Evolutionary conservation across 306 rosid genomes (phyloP), one percentile per base, ranked within the genome.

Genomic region (Myrica gale): DNA sequence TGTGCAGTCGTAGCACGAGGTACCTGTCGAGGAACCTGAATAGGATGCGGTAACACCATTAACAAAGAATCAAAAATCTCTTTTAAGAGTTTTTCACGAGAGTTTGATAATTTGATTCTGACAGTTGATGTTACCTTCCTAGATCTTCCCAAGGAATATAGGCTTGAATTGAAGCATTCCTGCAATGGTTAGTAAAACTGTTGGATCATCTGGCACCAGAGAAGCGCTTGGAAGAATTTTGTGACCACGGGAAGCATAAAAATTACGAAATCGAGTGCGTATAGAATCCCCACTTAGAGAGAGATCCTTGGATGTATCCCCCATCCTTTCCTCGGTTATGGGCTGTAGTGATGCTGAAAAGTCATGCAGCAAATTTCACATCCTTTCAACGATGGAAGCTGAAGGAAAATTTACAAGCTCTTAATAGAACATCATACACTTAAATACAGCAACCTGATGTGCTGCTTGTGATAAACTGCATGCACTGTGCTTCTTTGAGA

Each of bases 101-200:
- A 41, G 7, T 43, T 42, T 17, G 39, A 66, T 19, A 32, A 66
- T 42, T 17, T 66, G 67, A 26, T 23, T 42, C 50, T 66, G 13
- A 42, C 26, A 66, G 26, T 26, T 61, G 32, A 61, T 32, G 19
- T 66, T 5, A n/a, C 70, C 50, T 42, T 66, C 32, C 9, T 15
- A 66, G 48, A 42, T 66, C 94, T 90, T 92, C 55, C 96, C 98
- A 6, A 95, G 93, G 80, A 95, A 95, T 74, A 89, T 87, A 57
- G 95, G 97, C 76, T 95, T 95, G 82, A 92, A 95, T 78, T 95
- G 97, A 85, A 95, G 96, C 98, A 95, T 95, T 47, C 98, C 96
- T 43, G 97, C 98, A 68, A 95, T 92, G n/a, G 97, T 95, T 73
- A 95, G 85, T 20, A 90, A 87, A 81, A 92, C 98, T 0, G 98